Base-by-base conservation (phyloP, 106 monocot species). In the Cymbidium sinense region DNA sequence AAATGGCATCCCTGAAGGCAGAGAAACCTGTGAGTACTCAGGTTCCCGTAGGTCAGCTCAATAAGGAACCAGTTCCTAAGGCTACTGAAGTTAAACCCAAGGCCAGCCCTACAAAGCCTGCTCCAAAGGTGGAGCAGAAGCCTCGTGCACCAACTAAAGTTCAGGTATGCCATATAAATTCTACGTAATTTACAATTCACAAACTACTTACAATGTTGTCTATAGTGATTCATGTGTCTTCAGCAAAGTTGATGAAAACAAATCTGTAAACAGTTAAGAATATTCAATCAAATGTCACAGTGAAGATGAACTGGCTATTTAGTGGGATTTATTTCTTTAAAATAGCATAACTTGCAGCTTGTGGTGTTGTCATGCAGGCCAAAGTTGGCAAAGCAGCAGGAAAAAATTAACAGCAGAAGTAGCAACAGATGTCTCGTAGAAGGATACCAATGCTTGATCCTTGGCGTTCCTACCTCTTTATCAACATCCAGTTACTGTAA, bases 1-100 rank as follows among this genome's bases (percentile, higher is more conserved):
- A 62, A 62, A 62, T 62, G 61, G 61, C 61, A 62, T 62, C 27
- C 61, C 6, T 62, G 61, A 62, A 62, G 61, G 61, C 61, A 62
- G 61, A 62, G 61, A 62, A 62, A 27, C 61, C 61, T 23, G 61
- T 25, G n/a, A 62, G 25, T 62, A 8, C 61, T 62, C 61, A 62
- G 61, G 61, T 62, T 7, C 61, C 61, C 61, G 7, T 62, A 62
- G 27, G 61, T n/a, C 61, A 23, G 61, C 61, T 25, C 23, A 62
- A 25, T 62, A 62, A 27, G 61, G 61, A 62, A 27, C 61, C 23
- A 6, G 25, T n/a, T n/a, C n/a, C 27, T 62, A 62, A 62, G 61
- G 54, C 54, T 20, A n/a, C 61, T 62, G 61, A 62, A 5, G 1
- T 62, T 9, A 62, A 62, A 62, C 61, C 27, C 27, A 62, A 62